These are phyloP conservation scores for Pyricularia pennisetigena DNA, from an alignment of 2,329 filamentous ascomycete species.

Conservation along the genomic window DNA sequence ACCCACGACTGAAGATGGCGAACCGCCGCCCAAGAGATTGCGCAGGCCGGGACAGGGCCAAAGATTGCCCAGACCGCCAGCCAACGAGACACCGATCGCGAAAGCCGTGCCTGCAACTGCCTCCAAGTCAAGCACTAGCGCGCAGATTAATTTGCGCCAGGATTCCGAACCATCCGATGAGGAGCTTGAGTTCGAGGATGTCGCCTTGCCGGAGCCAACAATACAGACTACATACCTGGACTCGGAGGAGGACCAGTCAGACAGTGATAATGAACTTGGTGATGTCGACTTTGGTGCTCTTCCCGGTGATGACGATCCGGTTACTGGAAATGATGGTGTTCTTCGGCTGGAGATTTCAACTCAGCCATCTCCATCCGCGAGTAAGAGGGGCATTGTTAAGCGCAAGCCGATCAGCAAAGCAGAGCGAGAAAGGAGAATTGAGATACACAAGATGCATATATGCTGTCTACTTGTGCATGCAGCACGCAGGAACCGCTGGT, in stretches of 20 bases:
- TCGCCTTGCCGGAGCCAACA: conserved; percentile 11
- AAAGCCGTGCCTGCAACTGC: neutral
- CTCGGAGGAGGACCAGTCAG: conserved; percentile 11
- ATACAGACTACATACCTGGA: conserved; percentile 12
- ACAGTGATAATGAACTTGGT: conserved; percentile 8
- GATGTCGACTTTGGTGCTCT: conserved; percentile 3
- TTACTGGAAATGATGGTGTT: neutral
- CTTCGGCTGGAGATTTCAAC: conserved; percentile 44
- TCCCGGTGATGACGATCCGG: neutral
- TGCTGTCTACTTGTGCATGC: conserved; percentile 74
- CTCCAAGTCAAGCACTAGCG: neutral
- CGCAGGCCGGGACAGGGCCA: conserved; percentile 14
- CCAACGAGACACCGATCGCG: neutral
- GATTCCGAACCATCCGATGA: conserved; percentile 9
- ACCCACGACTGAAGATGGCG: neutral
- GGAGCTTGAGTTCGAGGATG: conserved; percentile 13
- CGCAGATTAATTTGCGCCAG: conserved; percentile 6
- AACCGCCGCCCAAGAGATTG: conserved; percentile 11
- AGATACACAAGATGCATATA: conserved; percentile 80
- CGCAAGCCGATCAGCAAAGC: conserved; percentile 43
- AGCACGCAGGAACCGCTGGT: conserved; percentile 76
- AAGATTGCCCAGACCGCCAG: conserved; percentile 1
- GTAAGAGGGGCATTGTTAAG: conserved; percentile 24
- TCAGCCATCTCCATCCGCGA: conserved; percentile 23
- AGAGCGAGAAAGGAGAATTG: conserved; percentile 49